Base-by-base conservation (phyloP, 768 basidiomycete genomes). In the Tulasnella sp. region DNA sequence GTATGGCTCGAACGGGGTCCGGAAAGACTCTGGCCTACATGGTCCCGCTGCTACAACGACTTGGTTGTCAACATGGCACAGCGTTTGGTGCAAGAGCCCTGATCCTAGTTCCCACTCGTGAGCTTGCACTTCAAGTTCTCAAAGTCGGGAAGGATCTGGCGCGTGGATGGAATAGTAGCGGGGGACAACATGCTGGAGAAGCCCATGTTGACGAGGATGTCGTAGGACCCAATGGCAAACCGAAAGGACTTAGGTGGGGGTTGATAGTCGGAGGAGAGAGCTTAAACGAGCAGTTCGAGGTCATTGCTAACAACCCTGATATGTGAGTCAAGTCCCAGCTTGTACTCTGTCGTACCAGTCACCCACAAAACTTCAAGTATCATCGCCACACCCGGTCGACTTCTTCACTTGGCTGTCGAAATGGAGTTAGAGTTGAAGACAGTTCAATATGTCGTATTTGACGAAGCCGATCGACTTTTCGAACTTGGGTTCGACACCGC, bases 1-100 rank as follows among this genome's bases (percentile, higher is more conserved):
- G 91, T 43, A 99, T 98, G 96, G 95, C 96, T 38, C 81, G 96
- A 38, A 99, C 96, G 3, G 96, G 96, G 43, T 96, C 93, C 1
- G 96, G 96, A 61, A 98, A 98, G 74, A 94, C 94, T 9, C 80
- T 99, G 34, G 95, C 95, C 19, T 99, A 94, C 70, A 82, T 98
- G 78, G 75, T 98, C 24, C 96, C 96, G 51, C 78, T 99, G 15
- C 76, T 96, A 0, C 88, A 94, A 60, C 80, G 90, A 48, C 79
- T 99, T 7, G 82, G 86, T 4, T 88, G 89, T 8, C 75, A 83
- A 34, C 93, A 96, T 68, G 78, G 83, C 0, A 79, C 83, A 10
- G 74, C 81, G 0, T 92, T 92, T 64, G 93, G 92, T 41, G 84
- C 89, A 4, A 79, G 93, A 24, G 90, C 88, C 7, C 73, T 98